Percentiles rank a stretch among this genome's conserved stretches.
These are phyloP conservation scores for Fagopyrum tataricum DNA, from an alignment of 148 eudicot species.

Conservation along the genomic window DNA sequence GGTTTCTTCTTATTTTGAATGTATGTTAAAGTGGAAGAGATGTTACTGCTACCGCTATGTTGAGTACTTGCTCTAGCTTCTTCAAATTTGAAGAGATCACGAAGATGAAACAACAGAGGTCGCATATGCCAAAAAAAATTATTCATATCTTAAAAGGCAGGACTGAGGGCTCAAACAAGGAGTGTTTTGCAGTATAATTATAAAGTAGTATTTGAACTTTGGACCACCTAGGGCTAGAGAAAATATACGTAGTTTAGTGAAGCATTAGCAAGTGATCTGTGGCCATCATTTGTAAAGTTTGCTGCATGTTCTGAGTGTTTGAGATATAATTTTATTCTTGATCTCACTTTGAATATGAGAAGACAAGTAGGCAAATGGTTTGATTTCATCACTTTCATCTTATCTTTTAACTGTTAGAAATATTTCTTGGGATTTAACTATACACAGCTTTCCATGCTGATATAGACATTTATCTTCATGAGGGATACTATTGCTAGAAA, in stretches of 20 bases:
- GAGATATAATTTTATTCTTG: not conserved
- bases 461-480: not conserved
- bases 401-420: not conserved
- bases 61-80: not conserved
- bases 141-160: not conserved
- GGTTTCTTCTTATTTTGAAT: not conserved
- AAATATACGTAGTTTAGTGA: not conserved
- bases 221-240: slow-evolving; percentile 9
- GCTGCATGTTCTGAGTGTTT: not conserved
- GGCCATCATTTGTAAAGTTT: not conserved
- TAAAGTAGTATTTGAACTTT: not conserved
- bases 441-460: not conserved
- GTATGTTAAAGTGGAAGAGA: not conserved
- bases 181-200: not conserved
- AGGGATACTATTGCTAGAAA: not conserved
- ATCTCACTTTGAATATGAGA: not conserved
- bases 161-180: slow-evolving; percentile 1
- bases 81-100: slow-evolving; percentile 5
- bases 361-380: not conserved
- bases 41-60: not conserved
- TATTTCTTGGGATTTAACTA: not conserved
- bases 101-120: not conserved
- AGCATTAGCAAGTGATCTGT: slow-evolving; percentile 1
- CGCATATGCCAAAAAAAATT: not conserved
- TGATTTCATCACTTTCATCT: not conserved